Evolutionary conservation across 140 eudicot species (phyloP).

Genomic region (Flaveria floridana): DNA sequence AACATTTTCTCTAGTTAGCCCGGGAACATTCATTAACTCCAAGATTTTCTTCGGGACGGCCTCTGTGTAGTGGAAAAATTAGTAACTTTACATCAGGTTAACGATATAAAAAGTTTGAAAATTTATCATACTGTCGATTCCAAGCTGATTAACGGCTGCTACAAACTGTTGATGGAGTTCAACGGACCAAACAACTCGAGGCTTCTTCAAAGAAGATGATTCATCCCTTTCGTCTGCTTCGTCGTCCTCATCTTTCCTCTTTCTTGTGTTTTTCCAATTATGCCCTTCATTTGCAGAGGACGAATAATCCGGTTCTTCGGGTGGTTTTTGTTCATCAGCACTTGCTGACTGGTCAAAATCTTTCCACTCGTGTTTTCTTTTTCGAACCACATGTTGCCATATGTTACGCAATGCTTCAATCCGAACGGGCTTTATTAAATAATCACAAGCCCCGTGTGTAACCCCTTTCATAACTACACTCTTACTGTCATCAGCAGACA

Average conservation of each 20-base stretch:
- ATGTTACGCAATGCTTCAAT: constrained; percentile 84
- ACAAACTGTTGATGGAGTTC: constrained; percentile 98
- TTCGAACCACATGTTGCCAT: constrained; percentile 94
- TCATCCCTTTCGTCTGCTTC: constrained; percentile 80
- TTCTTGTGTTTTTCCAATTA: constrained; percentile 62
- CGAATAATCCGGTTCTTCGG: constrained; percentile 65
- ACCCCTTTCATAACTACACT: constrained; percentile 86
- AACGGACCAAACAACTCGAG: constrained; percentile 96
- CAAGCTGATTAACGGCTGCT: constrained; percentile 91
- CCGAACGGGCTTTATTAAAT: constrained; percentile 80
- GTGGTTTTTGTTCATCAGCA: constrained; percentile 56
- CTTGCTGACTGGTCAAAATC: constrained; percentile 65
- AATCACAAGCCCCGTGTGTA: constrained; percentile 97
- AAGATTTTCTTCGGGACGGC: constrained; percentile 96
- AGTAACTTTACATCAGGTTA: constrained; percentile 20
- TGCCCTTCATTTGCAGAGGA: constrained; percentile 78
- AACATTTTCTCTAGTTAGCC: constrained; percentile 87
- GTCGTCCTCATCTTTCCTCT: constrained; percentile 75
- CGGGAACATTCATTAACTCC: constrained; percentile 96
- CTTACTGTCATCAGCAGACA: constrained; percentile 90
- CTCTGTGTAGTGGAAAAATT: constrained; percentile 47
- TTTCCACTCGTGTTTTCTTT: constrained; percentile 68
- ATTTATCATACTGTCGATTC: constrained; percentile 76
- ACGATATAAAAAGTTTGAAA: neutral
- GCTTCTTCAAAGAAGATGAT: constrained; percentile 76